phyloP scores from a whole-genome alignment of 345 rosid genomes.

The Gossypium longicalyx region DNA sequence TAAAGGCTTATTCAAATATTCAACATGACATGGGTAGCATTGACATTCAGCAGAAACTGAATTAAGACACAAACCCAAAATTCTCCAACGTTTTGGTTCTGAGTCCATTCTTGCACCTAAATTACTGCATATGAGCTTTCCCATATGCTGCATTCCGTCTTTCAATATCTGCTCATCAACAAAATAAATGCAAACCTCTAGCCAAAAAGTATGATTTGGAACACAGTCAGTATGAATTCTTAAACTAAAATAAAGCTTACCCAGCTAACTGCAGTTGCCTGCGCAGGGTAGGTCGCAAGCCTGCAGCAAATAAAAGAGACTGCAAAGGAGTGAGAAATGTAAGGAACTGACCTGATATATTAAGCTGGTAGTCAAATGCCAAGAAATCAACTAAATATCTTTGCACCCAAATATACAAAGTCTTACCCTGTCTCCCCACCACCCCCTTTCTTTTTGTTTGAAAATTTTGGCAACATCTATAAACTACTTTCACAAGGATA shows the following conservation, averaged over 20 bases:
- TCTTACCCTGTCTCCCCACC: not conserved
- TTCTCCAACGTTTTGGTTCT: constrained; percentile 91
- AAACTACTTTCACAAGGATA: not conserved
- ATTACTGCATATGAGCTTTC: constrained; percentile 88
- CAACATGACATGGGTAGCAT: not conserved
- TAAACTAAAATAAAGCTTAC: constrained; percentile 34
- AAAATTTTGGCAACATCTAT: not conserved
- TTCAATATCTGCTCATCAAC: constrained; percentile 57
- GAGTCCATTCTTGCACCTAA: constrained; percentile 98
- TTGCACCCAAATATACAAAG: not conserved
- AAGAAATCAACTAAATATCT: not conserved
- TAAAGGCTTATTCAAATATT: constrained; percentile 7
- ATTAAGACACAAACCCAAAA: constrained; percentile 50
- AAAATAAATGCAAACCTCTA: not conserved
- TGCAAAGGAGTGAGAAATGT: constrained; percentile 53
- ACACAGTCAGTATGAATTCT: not conserved
- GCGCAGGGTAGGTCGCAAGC: constrained; percentile 90
- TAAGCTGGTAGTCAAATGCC: not conserved
- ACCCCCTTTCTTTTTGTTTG: not conserved
- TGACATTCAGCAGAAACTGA: constrained; percentile 11
- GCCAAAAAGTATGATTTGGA: not conserved
- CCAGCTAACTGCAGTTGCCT: constrained; percentile 95
- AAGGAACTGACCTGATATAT: constrained; percentile 9
- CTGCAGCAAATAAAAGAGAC: constrained; percentile 99
- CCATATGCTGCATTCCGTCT: constrained; percentile 96